Evolutionary conservation across 2,329 filamentous ascomycete genomes (phyloP), one percentile per base, ranked within the genome.

Genomic region (Aspergillus transmontanensis): DNA sequence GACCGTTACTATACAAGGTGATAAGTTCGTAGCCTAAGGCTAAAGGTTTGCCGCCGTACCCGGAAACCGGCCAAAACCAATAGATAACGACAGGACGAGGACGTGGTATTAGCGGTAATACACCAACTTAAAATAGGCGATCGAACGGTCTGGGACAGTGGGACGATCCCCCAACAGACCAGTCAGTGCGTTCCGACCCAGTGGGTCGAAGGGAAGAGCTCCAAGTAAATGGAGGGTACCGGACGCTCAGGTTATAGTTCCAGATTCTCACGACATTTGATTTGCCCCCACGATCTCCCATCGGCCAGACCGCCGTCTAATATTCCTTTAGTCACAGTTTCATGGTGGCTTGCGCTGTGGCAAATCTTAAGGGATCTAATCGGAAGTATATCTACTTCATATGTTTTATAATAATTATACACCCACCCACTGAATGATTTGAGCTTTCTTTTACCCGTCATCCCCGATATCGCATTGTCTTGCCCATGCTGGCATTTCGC

Each of bases 61-160:
- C 66, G 66, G 64, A 62, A 62, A 60, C 61, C 58, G 55, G 59
- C 41, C 30, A 61, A 46, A 41, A 36, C 39, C 34, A 41, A 62
- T 63, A 50, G 50, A 59, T 60, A 54, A 60, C 61, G 61, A 58
- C 41, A 58, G 48, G 34, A 26, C 36, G 53, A 43, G 57, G 43
- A 56, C 43, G 60, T 58, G 53, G 60, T 64, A 68, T 64, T 67
- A 66, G 61, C 55, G 63, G 63, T 66, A 64, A 66, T 62, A 66
- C 57, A 34, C 50, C 60, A 69, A 70, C 68, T 66, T 70, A 67
- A 70, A 68, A 65, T 67, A 69, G 67, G 64, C 67, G 68, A 70
- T 69, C 68, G 68, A 70, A 70, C 68, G 67, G 68, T 69, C 68
- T 70, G 61, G 68, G 68, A 70, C 67, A 57, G 65, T 68, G 68